Base-by-base conservation (phyloP, 352 stramenopile species). In the Plasmopara halstedii region DNA sequence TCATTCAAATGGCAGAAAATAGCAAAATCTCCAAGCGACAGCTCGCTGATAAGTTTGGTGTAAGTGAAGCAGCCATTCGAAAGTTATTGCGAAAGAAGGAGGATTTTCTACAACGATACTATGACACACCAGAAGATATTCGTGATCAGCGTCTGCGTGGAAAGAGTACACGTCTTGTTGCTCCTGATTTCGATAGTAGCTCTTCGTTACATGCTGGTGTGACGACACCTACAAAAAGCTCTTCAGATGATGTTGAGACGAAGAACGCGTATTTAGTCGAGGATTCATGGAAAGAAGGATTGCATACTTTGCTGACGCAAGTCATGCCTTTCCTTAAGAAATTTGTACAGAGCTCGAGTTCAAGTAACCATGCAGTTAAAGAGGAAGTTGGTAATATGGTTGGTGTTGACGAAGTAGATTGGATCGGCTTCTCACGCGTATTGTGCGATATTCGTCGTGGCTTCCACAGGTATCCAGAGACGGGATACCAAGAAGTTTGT, bases 381-480 rank as follows among this genome's bases (percentile, higher is more conserved):
- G n/a, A n/a, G n/a, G n/a, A n/a, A n/a, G n/a, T n/a, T n/a, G n/a
- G n/a, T n/a, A n/a, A n/a, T n/a, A n/a, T n/a, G n/a, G n/a, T n/a
- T n/a, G 29, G 19, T 18, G 31, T 17, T 0, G 58, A 59, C 2
- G 44, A 64, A 13, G 40, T 73, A 4, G 77, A 89, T 51, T 89
- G 77, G 77, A 58, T 82, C 4, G 68, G 72, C 6, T 87, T 87
- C 36, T 70, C 77, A 3, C 65, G 74, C 19, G 82, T 87, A 63
- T 53, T 92, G 38, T 67, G 76, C 0, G 73, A 85, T 38, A 83
- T 89, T 19, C 85, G 92, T 13, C 75, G 88, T 19, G 67, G 73
- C 1, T 77, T 98, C 20, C 89, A 98, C 56, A 67, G 72, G 34
- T 86, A 90, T 58, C 92, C 92, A 0, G 92, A 98, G 78, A 76